phyloP scores from a whole-genome alignment of 2,329 filamentous ascomycete genomes.

The Acephala macrosclerotiorum region DNA sequence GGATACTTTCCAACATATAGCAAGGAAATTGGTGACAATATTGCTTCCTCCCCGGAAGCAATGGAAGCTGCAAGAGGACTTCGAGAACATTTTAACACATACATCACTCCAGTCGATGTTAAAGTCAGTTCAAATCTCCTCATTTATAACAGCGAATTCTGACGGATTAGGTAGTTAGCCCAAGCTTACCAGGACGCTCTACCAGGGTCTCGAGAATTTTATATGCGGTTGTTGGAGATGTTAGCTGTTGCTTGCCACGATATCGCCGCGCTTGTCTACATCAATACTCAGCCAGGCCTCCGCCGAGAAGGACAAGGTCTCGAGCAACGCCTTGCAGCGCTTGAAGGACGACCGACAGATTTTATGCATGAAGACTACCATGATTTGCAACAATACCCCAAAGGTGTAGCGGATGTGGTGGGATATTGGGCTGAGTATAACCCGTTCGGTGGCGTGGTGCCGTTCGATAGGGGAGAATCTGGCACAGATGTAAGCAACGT shows the following conservation, averaged over 20 bases:
- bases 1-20: constrained; percentile 22
- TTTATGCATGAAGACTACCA: constrained; percentile 31
- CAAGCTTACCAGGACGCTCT: constrained; percentile 26
- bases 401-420: constrained; percentile 38
- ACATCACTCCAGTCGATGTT: constrained; percentile 10
- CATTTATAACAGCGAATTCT: constrained; percentile 5
- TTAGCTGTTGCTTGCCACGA: constrained; percentile 34
- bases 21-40: constrained; percentile 22
- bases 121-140: constrained; percentile 12
- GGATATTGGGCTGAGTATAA: constrained; percentile 41
- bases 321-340: constrained; percentile 13
- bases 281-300: constrained; percentile 22
- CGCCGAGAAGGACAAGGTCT: constrained; percentile 18
- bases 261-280: constrained; percentile 33
- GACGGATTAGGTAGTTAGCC: constrained; percentile 16
- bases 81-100: constrained; percentile 2
- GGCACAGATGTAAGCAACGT: constrained; percentile 18
- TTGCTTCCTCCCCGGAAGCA: constrained; percentile 16
- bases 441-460: constrained; percentile 40
- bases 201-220: constrained; percentile 28
- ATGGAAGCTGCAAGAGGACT: constrained; percentile 13
- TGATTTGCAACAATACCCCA: constrained; percentile 35
- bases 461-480: constrained; percentile 38
- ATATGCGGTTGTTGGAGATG: constrained; percentile 32
- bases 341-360: constrained; percentile 26